Evolutionary conservation across 768 basidiomycete species (phyloP).

Genomic region (Kondoa malvinella): DNA sequence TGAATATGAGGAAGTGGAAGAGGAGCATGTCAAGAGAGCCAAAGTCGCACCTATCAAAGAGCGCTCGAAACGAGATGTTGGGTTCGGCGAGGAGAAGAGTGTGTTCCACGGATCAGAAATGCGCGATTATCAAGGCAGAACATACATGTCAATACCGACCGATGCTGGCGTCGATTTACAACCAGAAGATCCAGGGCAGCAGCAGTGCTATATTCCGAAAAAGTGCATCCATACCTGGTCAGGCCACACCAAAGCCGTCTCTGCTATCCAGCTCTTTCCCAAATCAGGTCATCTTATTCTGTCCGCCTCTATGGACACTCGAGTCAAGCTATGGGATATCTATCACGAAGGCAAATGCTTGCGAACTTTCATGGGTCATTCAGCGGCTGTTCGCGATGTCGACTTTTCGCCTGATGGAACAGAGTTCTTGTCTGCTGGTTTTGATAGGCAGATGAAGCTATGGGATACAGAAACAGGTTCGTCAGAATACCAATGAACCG

Average conservation of each 20-base stretch:
- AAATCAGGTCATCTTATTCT: slow-evolving; percentile 80
- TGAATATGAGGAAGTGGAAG: slow-evolving; percentile 38
- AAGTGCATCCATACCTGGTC: slow-evolving; percentile 94
- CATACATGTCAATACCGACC: slow-evolving; percentile 75
- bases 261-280: slow-evolving; percentile 83
- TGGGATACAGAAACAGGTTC: slow-evolving; percentile 86
- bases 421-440: slow-evolving; percentile 75
- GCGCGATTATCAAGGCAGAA: slow-evolving; percentile 92
- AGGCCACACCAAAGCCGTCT: slow-evolving; percentile 89
- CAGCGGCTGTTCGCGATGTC: slow-evolving; percentile 89
- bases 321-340: slow-evolving; percentile 97
- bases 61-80: slow-evolving; percentile 37
- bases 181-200: slow-evolving; percentile 53
- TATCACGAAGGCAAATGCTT: slow-evolving; percentile 93
- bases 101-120: slow-evolving; percentile 77
- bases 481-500: slow-evolving; percentile 31
- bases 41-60: slow-evolving; percentile 33
- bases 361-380: slow-evolving; percentile 91
- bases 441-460: slow-evolving; percentile 93
- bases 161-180: slow-evolving; percentile 73
- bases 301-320: slow-evolving; percentile 93
- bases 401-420: slow-evolving; percentile 86
- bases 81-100: slow-evolving; percentile 72
- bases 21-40: slow-evolving; percentile 39
- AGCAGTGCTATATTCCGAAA: slow-evolving; percentile 90